These are phyloP conservation scores for Bryoerythrophyllum caledonicum DNA, from an alignment of 225 moss, liverwort and hornwort species.

Conservation along the genomic window DNA sequence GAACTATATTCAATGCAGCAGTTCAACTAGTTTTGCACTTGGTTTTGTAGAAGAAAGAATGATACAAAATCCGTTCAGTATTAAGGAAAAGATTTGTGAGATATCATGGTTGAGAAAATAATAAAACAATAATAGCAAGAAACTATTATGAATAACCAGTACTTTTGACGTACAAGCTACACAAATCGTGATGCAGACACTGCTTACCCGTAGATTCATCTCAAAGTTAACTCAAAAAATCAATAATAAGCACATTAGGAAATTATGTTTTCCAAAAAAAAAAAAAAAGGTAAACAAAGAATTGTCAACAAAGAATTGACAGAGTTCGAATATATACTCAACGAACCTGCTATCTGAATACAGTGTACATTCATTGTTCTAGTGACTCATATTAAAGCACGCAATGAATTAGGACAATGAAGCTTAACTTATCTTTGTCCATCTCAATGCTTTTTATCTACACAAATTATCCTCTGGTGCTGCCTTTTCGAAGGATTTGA, in stretches of 20 bases:
- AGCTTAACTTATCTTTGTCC: not conserved
- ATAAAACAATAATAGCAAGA: not conserved
- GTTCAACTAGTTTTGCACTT: conserved; percentile 9
- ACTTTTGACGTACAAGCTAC: not conserved
- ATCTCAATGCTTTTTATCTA: not conserved
- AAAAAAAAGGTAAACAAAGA: too few species aligned
- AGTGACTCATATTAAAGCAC: not conserved
- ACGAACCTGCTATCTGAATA: too few species aligned
- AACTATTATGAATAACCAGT: conserved; percentile 4
- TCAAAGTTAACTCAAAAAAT: too few species aligned
- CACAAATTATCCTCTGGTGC: too few species aligned
- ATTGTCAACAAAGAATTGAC: too few species aligned
- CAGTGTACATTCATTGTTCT: too few species aligned
- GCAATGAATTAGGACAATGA: not conserved
- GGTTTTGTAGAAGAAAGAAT: conserved; percentile 2
- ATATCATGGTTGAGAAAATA: not conserved
- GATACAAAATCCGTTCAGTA: not conserved
- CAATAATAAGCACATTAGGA: too few species aligned
- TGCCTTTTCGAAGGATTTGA: too few species aligned
- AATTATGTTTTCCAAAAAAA: too few species aligned
- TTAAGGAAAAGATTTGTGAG: not conserved
- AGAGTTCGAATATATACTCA: too few species aligned
- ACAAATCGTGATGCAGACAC: not conserved
- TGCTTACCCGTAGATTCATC: not conserved
- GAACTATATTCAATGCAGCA: conserved; percentile 1